Evolutionary conservation across 192 early-diverging fungal genomes (phyloP).

Genomic region (Allomyces javanicus): DNA sequence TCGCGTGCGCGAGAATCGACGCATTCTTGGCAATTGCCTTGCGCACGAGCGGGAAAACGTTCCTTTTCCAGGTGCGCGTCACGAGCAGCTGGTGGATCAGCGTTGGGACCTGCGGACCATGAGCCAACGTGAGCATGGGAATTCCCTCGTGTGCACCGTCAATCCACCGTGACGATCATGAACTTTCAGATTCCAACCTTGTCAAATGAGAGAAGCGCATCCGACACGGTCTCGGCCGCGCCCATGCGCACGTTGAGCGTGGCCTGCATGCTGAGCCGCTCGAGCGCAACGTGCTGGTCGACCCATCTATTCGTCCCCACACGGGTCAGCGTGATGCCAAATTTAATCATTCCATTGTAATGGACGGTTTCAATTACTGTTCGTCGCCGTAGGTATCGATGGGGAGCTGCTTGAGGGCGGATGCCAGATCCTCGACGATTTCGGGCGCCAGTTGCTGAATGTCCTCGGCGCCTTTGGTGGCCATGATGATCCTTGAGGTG

Average conservation of each 20-base stretch:
- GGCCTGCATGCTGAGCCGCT: background rate
- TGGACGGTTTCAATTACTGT: too few relatives aligned
- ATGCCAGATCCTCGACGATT: too few relatives aligned
- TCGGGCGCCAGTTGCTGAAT: too few relatives aligned
- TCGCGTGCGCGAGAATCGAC: background rate
- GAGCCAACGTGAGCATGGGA: too few relatives aligned
- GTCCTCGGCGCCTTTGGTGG: too few relatives aligned
- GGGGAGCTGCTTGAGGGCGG: too few relatives aligned
- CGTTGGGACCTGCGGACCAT: background rate
- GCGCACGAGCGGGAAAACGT: background rate
- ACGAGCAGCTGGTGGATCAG: background rate
- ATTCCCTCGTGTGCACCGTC: background rate
- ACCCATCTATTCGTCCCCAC: too few relatives aligned
- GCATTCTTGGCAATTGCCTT: background rate
- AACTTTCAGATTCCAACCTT: too few relatives aligned
- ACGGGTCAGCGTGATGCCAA: too few relatives aligned
- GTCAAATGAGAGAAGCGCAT: background rate
- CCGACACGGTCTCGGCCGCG: background rate
- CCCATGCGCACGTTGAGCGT: background rate
- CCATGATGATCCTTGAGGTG: too few relatives aligned
- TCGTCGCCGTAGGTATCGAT: too few relatives aligned
- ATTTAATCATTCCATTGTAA: too few relatives aligned
- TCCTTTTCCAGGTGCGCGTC: background rate
- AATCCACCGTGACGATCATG: background rate
- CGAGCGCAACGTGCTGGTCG: background rate